These are phyloP conservation scores for Fusarium sp. DNA, from an alignment of 2,329 filamentous ascomycete species.

Conservation along the genomic window DNA sequence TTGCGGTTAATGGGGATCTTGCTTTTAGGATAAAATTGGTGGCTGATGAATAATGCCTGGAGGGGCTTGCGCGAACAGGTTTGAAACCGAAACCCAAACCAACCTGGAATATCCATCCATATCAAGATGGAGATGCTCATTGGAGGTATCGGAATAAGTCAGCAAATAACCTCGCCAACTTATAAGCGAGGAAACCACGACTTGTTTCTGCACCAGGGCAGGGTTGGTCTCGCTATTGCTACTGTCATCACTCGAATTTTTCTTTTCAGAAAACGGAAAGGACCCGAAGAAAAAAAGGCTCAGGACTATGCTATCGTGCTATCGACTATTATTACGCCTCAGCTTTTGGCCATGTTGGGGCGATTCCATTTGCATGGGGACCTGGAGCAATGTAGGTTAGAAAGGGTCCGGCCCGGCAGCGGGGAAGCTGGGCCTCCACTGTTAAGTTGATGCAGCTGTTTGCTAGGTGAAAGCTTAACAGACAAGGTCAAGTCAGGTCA, in stretches of 20 bases:
- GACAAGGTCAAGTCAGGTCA: slow-evolving; percentile 3
- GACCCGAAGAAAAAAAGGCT: not conserved
- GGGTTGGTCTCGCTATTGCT: not conserved
- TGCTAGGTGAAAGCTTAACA: slow-evolving; percentile 21
- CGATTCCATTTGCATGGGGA: slow-evolving; percentile 16
- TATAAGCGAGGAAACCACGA: not conserved
- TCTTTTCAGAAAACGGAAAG: not conserved
- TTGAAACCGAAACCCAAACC: slow-evolving; percentile 20
- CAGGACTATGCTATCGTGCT: not conserved
- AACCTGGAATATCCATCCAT: not conserved
- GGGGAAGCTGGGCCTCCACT: slow-evolving; percentile 37
- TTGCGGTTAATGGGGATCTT: not conserved
- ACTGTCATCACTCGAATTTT: not conserved
- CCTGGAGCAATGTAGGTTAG: slow-evolving; percentile 19
- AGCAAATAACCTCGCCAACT: not conserved
- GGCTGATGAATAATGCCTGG: slow-evolving; percentile 3
- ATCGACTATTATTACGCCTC: slow-evolving; percentile 16
- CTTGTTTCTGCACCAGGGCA: not conserved
- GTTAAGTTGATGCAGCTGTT: slow-evolving; percentile 24
- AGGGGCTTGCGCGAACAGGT: slow-evolving; percentile 5
- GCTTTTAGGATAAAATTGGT: not conserved
- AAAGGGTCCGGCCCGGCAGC: slow-evolving; percentile 29
- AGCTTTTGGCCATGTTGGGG: slow-evolving; percentile 13
- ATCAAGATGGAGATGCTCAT: not conserved
- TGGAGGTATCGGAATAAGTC: slow-evolving; percentile 4